Percentiles rank a stretch among this genome's conserved stretches.
Conservation (phyloP, 2,329 filamentous ascomycete genomes). For the Chalaropsis thielavioides region DNA sequence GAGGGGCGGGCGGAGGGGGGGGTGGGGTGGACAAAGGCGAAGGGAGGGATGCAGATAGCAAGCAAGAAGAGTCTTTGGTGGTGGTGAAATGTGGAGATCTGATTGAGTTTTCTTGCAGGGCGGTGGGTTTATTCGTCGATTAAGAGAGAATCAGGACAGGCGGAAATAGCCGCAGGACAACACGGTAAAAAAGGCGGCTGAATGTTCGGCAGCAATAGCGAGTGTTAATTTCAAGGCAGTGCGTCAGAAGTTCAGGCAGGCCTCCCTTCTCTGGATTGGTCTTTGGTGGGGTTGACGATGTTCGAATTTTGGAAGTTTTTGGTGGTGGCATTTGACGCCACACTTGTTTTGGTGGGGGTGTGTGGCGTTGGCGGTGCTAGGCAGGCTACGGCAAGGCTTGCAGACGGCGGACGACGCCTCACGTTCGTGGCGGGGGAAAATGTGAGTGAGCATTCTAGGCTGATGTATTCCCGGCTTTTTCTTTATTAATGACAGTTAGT, state of each 20-base stretch:
- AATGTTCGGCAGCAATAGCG: neutral
- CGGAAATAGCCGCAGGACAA: no score
- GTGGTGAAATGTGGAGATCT: neutral
- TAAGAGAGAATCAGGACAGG: no score
- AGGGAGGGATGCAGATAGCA: neutral
- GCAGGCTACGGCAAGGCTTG: neutral
- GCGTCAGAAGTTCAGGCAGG: neutral
- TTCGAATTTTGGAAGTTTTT: conserved; percentile 13
- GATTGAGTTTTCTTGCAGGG: conserved; percentile 2
- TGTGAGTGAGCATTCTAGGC: no score
- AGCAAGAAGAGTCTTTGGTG: neutral
- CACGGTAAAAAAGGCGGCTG: neutral
- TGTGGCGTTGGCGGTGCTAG: neutral
- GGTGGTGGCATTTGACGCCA: conserved; percentile 14
- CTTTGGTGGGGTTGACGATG: conserved; percentile 14
- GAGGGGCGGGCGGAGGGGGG: neutral
- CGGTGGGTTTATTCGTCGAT: neutral
- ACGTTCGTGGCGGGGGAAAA: no score
- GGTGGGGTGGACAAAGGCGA: neutral
- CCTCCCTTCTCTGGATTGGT: neutral
- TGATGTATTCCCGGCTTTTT: no score
- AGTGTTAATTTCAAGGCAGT: neutral
- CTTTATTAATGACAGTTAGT: no score
- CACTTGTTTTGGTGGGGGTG: conserved; percentile 9
- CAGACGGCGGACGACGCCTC: no score